Evolutionary conservation across 2,329 filamentous ascomycete species (phyloP), one percentile per base, ranked within the genome.

Genomic region (Clarireedia sp.): DNA sequence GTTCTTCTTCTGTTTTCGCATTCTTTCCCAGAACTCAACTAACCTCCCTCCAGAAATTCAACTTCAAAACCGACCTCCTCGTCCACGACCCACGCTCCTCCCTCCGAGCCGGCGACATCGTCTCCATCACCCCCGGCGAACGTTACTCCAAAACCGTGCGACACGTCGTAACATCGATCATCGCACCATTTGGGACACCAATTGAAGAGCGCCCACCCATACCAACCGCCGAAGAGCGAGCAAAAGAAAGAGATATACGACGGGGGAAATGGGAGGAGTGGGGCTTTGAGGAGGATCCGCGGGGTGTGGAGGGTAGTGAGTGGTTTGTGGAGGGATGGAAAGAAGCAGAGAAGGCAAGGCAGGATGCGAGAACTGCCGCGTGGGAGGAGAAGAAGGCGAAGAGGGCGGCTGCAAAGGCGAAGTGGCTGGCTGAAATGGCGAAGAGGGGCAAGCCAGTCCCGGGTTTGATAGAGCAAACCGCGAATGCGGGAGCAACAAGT

Each of bases 51-150:
- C 62, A 86, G 83, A 75, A 78, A 73, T 91, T 87, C 70, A 79
- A 83, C 65, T 74, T 78, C 45, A 79, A 81, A 21, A 75, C 78
- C 61, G 79, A 82, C 62, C 79, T 86, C 68, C 81, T 92, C 29
- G 87, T 91, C 38, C 86, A 90, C 74, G 89, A 94, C 70, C 89
- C 89, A 26, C 82, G 81, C 69, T 80, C 83, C 63, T 90, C 86
- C 24, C 78, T 90, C 38, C 78, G 83, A 56, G 79, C 80, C 50
- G 89, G 89, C 67, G 89, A 94, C 69, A 81, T 92, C 3, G 81
- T 94, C 26, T 78, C 82, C 59, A 87, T 92, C 63, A 75, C 77
- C 7, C 78, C 82, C 5, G 84, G 83, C 55, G 84, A 79, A 78
- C 80, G 81, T 51, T 81, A 80, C 6, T 83, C 81, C 41, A 82